phyloP scores from a whole-genome alignment of 1,139 yeast species.

The Nadsonia commutata region DNA sequence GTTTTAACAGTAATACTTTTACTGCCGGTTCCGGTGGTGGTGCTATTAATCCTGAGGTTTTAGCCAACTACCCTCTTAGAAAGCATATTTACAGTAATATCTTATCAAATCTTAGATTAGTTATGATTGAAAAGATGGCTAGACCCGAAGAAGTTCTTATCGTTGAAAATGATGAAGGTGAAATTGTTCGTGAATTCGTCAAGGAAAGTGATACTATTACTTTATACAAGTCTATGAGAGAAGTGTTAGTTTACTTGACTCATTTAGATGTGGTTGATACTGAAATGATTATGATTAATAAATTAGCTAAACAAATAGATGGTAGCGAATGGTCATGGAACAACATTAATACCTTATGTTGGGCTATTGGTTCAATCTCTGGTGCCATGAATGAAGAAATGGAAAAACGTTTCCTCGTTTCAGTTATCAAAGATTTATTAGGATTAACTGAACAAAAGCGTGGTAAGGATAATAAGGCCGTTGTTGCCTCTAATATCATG shows the following conservation, averaged over 20 bases:
- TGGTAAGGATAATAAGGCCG: constrained; percentile 96
- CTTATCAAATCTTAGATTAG: constrained; percentile 69
- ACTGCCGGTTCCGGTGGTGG: constrained; percentile 43
- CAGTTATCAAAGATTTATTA: constrained; percentile 81
- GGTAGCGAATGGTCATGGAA: constrained; percentile 99
- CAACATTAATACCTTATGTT: constrained; percentile 87
- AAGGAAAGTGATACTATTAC: constrained; percentile 95
- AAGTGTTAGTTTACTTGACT: constrained; percentile 84
- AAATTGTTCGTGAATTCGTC: constrained; percentile 92
- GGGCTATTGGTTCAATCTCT: constrained; percentile 99
- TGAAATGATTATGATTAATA: constrained; percentile 82
- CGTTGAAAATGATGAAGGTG: constrained; percentile 98
- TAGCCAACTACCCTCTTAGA: constrained; percentile 67
- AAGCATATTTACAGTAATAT: constrained; percentile 68
- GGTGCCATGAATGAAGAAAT: constrained; percentile 98
- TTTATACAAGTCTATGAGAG: constrained; percentile 88
- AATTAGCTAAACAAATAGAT: constrained; percentile 82
- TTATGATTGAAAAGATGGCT: constrained; percentile 93
- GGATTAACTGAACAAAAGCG: constrained; percentile 90
- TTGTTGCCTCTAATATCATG: constrained; percentile 97
- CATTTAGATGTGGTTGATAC: constrained; percentile 93
- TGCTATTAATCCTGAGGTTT: constrained; percentile 71
- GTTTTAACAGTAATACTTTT: constrained; percentile 24
- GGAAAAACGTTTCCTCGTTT: constrained; percentile 85
- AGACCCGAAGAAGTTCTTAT: constrained; percentile 95